Evolutionary conservation across 2,329 filamentous ascomycete genomes (phyloP).

Genomic region (Colletotrichum chrysophilum): DNA sequence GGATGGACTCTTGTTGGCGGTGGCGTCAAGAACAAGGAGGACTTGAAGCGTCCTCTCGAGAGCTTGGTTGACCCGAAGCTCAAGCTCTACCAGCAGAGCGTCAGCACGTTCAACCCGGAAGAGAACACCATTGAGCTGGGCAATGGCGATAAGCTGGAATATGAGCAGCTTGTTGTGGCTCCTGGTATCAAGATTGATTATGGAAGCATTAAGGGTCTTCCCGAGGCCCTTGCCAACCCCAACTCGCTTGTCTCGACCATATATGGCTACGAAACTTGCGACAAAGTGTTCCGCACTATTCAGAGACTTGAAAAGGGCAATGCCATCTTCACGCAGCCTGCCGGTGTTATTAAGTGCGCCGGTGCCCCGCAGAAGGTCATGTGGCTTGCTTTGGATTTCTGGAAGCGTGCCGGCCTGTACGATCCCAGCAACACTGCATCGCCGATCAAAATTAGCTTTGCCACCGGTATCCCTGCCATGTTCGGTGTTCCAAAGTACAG

Average conservation of each 20-base stretch:
- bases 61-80: conserved; percentile 64
- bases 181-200: conserved; percentile 62
- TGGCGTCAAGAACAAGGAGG: conserved; percentile 67
- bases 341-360: conserved; percentile 64
- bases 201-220: conserved; percentile 57
- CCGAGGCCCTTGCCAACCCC: conserved; percentile 57
- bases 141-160: conserved; percentile 61
- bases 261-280: conserved; percentile 60
- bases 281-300: conserved; percentile 57
- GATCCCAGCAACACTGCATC: conserved; percentile 42
- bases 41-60: conserved; percentile 56
- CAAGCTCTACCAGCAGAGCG: conserved; percentile 61
- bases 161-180: conserved; percentile 69
- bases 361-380: conserved; percentile 67
- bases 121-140: conserved; percentile 60
- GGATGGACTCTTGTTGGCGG: conserved; percentile 74
- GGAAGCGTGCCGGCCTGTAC: conserved; percentile 60
- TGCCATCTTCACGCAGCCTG: conserved; percentile 65
- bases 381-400: conserved; percentile 66
- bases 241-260: conserved; percentile 58
- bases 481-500: conserved; percentile 67
- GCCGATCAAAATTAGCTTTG: conserved; percentile 57
- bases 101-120: conserved; percentile 57
- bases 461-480: conserved; percentile 61
- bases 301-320: conserved; percentile 51